Conservation (phyloP, 257 asterid species). For the Salvia splendens region DNA sequence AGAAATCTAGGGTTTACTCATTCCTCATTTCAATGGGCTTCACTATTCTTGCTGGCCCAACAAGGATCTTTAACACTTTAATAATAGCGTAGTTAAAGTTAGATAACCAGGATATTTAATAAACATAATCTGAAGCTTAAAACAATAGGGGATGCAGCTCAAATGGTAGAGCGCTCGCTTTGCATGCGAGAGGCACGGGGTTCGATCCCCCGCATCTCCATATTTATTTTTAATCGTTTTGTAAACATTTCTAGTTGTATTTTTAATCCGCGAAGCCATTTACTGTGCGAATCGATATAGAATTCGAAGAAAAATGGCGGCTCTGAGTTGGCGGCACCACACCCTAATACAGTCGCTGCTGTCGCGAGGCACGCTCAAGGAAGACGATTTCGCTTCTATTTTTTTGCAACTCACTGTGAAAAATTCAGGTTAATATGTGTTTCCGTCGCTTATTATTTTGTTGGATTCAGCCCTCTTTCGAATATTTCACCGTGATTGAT, state of each 20-base stretch:
- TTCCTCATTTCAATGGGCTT: too few relatives aligned
- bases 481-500: conserved; percentile 3
- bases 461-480: background rate
- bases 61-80: too few relatives aligned
- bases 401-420: conserved; percentile 52
- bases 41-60: too few relatives aligned
- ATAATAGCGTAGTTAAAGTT: too few relatives aligned
- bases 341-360: conserved; percentile 75
- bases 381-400: conserved; percentile 54
- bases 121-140: too few relatives aligned
- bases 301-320: conserved; percentile 43
- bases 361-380: conserved; percentile 73
- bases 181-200: conserved; percentile 99
- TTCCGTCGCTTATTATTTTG: background rate
- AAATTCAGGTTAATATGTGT: conserved; percentile 48
- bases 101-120: too few relatives aligned
- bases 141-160: conserved; percentile 83
- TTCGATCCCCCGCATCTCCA: conserved; percentile 90
- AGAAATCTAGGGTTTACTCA: too few relatives aligned
- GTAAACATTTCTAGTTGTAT: too few relatives aligned
- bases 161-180: conserved; percentile 99
- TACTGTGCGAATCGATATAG: background rate
- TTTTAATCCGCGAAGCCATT: background rate
- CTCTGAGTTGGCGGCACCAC: conserved; percentile 70
- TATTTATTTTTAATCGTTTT: background rate